phyloP scores from a whole-genome alignment of 495 filamentous ascomycete genomes.

The Zalerion maritima region DNA sequence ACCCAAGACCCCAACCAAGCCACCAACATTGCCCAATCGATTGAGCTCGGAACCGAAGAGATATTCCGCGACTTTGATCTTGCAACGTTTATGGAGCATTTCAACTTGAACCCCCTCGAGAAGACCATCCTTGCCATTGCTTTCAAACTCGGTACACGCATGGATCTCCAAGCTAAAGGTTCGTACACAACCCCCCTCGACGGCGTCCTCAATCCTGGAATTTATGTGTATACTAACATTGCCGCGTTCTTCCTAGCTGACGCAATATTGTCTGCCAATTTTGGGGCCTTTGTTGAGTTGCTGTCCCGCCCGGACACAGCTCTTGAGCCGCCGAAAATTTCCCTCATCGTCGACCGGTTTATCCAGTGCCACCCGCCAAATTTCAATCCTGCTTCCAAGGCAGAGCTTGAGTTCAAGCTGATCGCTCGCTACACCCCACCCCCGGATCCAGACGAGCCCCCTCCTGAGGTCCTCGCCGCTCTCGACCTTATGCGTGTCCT shows the following conservation, averaged over 20 bases:
- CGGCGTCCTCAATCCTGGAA: too few species aligned
- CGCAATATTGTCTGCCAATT: conserved; percentile 61
- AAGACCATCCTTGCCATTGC: conserved; percentile 82
- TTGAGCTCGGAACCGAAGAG: conserved; percentile 70
- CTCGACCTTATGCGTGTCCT: conserved; percentile 60
- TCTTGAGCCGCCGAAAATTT: conserved; percentile 49
- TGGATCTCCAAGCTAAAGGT: conserved; percentile 86
- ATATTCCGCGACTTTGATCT: conserved; percentile 91
- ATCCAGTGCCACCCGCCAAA: conserved; percentile 67
- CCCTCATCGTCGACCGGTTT: conserved; percentile 64
- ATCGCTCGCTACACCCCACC: conserved; percentile 47
- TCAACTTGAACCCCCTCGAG: conserved; percentile 73
- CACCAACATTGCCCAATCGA: conserved; percentile 78
- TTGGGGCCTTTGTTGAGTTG: conserved; percentile 57
- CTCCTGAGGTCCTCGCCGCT: conserved; percentile 57
- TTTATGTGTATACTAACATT: too few species aligned
- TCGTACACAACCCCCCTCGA: conserved; percentile 14
- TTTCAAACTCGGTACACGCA: conserved; percentile 62
- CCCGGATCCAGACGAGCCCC: conserved; percentile 42
- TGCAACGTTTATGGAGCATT: conserved; percentile 82
- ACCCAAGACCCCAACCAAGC: conserved; percentile 65
- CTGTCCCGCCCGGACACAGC: conserved; percentile 46
- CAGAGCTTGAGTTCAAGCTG: conserved; percentile 49
- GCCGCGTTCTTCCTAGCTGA: conserved; percentile 47
- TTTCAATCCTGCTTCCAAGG: conserved; percentile 61